These are phyloP conservation scores for Russula virescens DNA, from an alignment of 768 basidiomycete genomes.

Conservation along the genomic window DNA sequence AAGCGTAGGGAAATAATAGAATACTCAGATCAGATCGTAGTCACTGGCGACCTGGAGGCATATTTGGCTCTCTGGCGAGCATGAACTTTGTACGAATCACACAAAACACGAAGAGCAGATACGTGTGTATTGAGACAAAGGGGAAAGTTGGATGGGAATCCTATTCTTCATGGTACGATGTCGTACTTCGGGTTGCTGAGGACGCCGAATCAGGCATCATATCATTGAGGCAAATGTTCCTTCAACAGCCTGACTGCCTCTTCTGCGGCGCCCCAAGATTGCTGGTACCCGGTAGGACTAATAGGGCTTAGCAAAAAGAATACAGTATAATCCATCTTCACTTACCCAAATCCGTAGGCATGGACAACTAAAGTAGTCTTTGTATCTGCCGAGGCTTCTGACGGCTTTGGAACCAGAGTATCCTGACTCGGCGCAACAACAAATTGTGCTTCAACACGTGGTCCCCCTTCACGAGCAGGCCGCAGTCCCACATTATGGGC, in stretches of 20 bases:
- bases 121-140: neutral
- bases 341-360: conserved; percentile 57
- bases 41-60: neutral
- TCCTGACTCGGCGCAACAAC: conserved; percentile 34
- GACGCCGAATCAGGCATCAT: neutral
- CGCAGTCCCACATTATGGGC: conserved; percentile 54
- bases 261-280: conserved; percentile 30
- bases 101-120: neutral
- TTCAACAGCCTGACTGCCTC: conserved; percentile 26
- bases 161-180: neutral
- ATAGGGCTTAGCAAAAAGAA: neutral
- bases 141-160: neutral
- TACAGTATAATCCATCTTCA: conserved; percentile 20
- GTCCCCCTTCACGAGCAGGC: conserved; percentile 50
- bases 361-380: conserved; percentile 41
- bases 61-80: neutral
- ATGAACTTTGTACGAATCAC: neutral
- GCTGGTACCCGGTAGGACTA: conserved; percentile 30
- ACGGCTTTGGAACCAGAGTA: conserved; percentile 24
- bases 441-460: conserved; percentile 48
- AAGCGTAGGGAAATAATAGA: neutral
- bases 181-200: neutral
- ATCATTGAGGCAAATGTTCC: conserved; percentile 11
- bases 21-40: neutral
- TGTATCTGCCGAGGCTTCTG: conserved; percentile 22